Conservation (phyloP, 768 basidiomycete genomes). For the Rickenella mellea region DNA sequence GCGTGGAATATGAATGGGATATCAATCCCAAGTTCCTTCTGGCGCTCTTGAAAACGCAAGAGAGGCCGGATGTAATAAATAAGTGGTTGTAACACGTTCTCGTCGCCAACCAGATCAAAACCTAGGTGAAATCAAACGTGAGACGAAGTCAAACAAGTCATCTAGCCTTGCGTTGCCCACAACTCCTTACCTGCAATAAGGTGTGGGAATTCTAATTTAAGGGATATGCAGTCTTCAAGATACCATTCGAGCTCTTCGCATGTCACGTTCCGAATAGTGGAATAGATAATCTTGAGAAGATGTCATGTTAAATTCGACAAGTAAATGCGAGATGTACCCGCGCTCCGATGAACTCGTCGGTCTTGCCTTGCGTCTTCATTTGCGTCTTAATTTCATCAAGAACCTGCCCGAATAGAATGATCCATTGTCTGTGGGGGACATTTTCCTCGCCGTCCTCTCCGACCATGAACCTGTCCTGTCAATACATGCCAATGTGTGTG, state of each 20-base stretch:
- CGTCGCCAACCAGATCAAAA: constrained; percentile 76
- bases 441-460: constrained; percentile 47
- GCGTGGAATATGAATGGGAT: constrained; percentile 77
- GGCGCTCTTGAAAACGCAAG: constrained; percentile 45
- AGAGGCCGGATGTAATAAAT: constrained; percentile 55
- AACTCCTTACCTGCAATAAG: constrained; percentile 47
- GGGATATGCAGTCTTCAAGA: constrained; percentile 61
- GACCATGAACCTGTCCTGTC: constrained; percentile 37
- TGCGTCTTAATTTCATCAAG: constrained; percentile 44
- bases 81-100: constrained; percentile 51
- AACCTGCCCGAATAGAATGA: constrained; percentile 41
- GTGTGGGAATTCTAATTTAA: constrained; percentile 69
- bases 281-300: constrained; percentile 56
- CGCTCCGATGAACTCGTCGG: constrained; percentile 56
- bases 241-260: constrained; percentile 53
- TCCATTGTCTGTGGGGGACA: constrained; percentile 51
- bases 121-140: constrained; percentile 28
- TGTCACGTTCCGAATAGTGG: constrained; percentile 46
- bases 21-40: constrained; percentile 46
- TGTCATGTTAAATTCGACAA: background rate
- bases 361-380: constrained; percentile 40
- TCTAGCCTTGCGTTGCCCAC: too few species aligned
- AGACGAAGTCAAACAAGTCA: background rate
- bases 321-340: constrained; percentile 29
- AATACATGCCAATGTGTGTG: background rate